Evolutionary conservation across 1,139 yeast species (phyloP).

Genomic region (Geotrichum restrictum): DNA sequence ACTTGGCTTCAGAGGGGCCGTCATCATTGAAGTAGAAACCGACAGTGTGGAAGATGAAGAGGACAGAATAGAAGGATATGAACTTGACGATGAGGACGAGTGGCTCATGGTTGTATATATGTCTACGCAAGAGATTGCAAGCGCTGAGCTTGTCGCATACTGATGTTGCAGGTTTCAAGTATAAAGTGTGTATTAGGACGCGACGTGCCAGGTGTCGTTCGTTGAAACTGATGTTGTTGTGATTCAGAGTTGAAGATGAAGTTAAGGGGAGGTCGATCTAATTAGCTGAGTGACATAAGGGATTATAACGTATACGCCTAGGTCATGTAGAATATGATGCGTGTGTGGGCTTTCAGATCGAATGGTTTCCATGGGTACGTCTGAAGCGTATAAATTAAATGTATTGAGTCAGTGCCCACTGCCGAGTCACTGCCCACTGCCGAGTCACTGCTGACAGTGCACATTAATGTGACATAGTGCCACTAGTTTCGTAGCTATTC

Average conservation of each 20-base stretch:
- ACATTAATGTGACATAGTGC: too few relatives aligned
- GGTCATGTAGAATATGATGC: too few relatives aligned
- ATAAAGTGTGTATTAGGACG: background rate
- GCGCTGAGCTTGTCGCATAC: background rate
- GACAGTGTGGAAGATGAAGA: background rate
- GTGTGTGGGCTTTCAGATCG: too few relatives aligned
- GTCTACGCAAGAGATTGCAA: background rate
- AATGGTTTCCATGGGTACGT: background rate
- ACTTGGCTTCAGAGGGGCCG: background rate
- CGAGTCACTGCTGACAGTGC: too few relatives aligned
- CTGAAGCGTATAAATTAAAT: background rate
- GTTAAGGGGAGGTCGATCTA: background rate
- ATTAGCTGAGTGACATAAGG: background rate
- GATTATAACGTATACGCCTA: too few relatives aligned
- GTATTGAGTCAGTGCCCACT: background rate
- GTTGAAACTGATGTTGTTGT: background rate
- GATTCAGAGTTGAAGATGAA: background rate
- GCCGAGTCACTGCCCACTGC: too few relatives aligned
- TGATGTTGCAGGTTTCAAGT: background rate
- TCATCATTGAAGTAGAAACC: background rate
- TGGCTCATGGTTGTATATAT: constrained; percentile 4
- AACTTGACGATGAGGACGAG: constrained; percentile 9
- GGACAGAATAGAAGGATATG: constrained; percentile 6
- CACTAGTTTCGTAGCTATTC: too few relatives aligned
- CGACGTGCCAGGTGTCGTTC: background rate